Evolutionary conservation across 2,329 filamentous ascomycete genomes (phyloP).

Genomic region (Alternaria brassicae): DNA sequence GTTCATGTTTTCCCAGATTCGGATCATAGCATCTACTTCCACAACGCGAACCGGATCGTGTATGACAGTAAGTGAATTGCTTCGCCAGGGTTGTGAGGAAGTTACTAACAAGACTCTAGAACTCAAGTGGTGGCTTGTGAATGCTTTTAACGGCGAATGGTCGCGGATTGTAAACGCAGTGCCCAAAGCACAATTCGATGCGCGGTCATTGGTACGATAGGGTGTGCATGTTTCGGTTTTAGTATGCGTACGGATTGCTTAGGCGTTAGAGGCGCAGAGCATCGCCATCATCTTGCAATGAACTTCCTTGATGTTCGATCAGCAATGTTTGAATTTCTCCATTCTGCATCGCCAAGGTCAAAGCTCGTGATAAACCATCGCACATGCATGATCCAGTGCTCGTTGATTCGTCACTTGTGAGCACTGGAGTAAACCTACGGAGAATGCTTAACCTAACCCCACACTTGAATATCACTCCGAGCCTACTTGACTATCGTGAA

Average conservation of each 20-base stretch:
- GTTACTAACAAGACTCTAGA: conserved; percentile 57
- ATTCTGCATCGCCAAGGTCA: neutral
- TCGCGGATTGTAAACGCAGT: conserved; percentile 63
- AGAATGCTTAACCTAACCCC: neutral
- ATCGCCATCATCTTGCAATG: neutral
- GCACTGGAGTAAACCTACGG: neutral
- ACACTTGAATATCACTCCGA: neutral
- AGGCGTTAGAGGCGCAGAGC: neutral
- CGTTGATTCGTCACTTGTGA: neutral
- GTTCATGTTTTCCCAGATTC: conserved; percentile 96
- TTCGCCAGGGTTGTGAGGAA: neutral
- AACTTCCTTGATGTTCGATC: neutral
- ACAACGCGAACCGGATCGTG: conserved; percentile 88
- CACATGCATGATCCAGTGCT: neutral
- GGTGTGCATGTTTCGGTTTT: neutral
- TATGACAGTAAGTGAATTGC: conserved; percentile 78
- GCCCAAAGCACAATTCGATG: conserved; percentile 51
- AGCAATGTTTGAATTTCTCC: neutral
- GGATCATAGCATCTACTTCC: conserved; percentile 93
- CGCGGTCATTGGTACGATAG: conserved; percentile 23
- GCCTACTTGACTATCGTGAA: neutral
- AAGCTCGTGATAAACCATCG: neutral
- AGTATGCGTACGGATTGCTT: neutral
- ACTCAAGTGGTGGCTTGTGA: conserved; percentile 88
- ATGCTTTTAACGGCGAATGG: conserved; percentile 98